Conservation (phyloP, 148 eudicot species). For the Rheum nobile region DNA sequence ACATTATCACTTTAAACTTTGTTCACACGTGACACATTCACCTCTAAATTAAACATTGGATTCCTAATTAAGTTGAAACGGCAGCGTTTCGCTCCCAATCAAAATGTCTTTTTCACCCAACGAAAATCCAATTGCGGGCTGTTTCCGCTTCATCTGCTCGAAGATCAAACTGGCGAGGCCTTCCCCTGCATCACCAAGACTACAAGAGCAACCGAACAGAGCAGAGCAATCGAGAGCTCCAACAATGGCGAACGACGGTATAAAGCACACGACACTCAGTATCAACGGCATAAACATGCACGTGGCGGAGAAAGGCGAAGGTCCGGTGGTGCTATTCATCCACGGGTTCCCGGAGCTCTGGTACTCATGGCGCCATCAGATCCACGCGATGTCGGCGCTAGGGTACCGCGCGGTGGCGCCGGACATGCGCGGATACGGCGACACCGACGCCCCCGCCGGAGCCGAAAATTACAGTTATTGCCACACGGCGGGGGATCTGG, state of each 20-base stretch:
- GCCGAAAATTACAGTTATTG: constrained; percentile 32
- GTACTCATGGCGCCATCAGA: constrained; percentile 67
- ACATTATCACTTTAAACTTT: too few relatives aligned
- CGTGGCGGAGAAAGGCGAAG: constrained; percentile 25
- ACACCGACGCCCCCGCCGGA: constrained; percentile 34
- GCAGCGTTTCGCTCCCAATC: not conserved
- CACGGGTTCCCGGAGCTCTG: constrained; percentile 66
- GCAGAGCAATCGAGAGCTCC: not conserved
- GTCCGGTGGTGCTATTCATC: constrained; percentile 38
- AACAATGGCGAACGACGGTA: constrained; percentile 5
- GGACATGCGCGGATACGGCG: constrained; percentile 60
- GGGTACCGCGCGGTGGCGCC: constrained; percentile 57
- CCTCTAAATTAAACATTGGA: too few relatives aligned
- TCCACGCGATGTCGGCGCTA: constrained; percentile 29
- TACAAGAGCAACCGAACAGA: not conserved
- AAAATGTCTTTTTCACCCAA: not conserved
- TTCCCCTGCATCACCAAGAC: not conserved
- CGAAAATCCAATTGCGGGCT: not conserved
- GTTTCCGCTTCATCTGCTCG: not conserved
- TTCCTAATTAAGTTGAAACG: too few relatives aligned
- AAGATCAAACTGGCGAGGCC: not conserved
- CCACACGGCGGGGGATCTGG: constrained; percentile 49
- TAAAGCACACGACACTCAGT: not conserved
- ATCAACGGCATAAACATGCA: constrained; percentile 7
- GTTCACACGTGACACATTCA: too few relatives aligned